Conservation (phyloP, 768 basidiomycete genomes). For the Panaeolus papilionaceus region DNA sequence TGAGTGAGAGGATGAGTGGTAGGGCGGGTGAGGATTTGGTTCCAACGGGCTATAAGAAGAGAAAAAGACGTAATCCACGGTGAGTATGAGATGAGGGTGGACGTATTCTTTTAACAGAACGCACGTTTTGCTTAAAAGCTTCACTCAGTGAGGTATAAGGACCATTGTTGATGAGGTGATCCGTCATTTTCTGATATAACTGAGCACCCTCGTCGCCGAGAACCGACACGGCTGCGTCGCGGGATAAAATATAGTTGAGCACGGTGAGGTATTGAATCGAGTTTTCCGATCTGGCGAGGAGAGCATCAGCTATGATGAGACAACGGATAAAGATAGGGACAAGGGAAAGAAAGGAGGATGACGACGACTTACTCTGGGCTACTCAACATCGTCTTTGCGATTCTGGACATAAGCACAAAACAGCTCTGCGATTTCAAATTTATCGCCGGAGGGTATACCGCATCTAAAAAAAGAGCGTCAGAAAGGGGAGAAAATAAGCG, state of each 20-base stretch:
- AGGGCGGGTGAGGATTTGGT: constrained; percentile 61
- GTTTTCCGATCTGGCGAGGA: constrained; percentile 42
- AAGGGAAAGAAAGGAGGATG: neutral
- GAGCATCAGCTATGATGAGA: neutral
- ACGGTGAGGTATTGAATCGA: constrained; percentile 56
- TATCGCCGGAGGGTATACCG: too few species aligned
- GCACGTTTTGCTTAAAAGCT: constrained; percentile 56
- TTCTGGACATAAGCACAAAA: constrained; percentile 61
- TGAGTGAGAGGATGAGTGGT: constrained; percentile 52
- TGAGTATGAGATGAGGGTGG: neutral
- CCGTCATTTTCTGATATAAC: constrained; percentile 40
- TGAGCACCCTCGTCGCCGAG: constrained; percentile 39
- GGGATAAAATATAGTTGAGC: constrained; percentile 53
- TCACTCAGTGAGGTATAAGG: constrained; percentile 49
- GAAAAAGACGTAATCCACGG: too few species aligned
- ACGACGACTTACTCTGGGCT: constrained; percentile 57
- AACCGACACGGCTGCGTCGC: constrained; percentile 26
- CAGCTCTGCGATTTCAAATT: too few species aligned
- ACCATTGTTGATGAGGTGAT: constrained; percentile 53
- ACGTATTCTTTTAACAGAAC: constrained; percentile 30
- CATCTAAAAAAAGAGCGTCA: neutral
- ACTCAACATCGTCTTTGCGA: constrained; percentile 55
- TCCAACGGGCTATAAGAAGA: constrained; percentile 51
- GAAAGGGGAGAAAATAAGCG: too few species aligned
- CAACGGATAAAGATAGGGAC: neutral